Base-by-base conservation (phyloP, 192 early-diverging fungal genomes). In the Phlyctochytrium arcticum region DNA sequence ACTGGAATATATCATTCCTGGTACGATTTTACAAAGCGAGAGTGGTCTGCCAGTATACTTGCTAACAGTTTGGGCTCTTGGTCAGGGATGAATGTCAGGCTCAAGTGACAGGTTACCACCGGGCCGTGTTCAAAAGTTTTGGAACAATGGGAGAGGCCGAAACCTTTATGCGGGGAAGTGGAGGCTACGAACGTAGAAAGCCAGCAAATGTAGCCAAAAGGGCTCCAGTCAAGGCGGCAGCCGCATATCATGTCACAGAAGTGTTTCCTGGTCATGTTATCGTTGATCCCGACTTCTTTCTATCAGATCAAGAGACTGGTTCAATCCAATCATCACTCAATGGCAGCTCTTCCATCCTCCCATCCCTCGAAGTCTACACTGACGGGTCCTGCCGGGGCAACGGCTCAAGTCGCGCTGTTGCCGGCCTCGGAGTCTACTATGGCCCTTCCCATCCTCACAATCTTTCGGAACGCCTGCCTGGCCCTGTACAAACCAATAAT, bases 341-440 rank as follows among this genome's bases (percentile, higher is more conserved):
- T 32, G 26, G 15, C 15, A 33, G 31, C 27, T 9, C 57, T 54
- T 31, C 65, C 29, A 31, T 10, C 4, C 47, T 65, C 17, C 59
- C 51, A 4, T 3, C 51, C 1, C 26, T 60, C 15, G 30, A 61
- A 15, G 50, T 90, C 8, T 93, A 92, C 73, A 95, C 92, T 0
- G 93, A 97, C 57, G 94, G 94, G 32, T 83, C 86, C 42, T 82
- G 90, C 60, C 53, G 75, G 15, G 65, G 71, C 6, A 98, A 98
- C 77, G 94, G 94, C 15, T 60, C 48, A 21, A 2, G 19, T 7
- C 57, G 63, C 3, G 91, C 90, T 4, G 62, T 70, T 5, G 95
- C 90, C 30, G 95, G 95, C 19, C 67, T 91, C 21, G 95, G 95
- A 6, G 90, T 95, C 23, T 95, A 81, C 61, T 98, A 87, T 68